A percentile compares a stretch with the other conserved stretches of the same genome.
phyloP scores from a whole-genome alignment of 257 asterid genomes.

The Paulownia fortunei region DNA sequence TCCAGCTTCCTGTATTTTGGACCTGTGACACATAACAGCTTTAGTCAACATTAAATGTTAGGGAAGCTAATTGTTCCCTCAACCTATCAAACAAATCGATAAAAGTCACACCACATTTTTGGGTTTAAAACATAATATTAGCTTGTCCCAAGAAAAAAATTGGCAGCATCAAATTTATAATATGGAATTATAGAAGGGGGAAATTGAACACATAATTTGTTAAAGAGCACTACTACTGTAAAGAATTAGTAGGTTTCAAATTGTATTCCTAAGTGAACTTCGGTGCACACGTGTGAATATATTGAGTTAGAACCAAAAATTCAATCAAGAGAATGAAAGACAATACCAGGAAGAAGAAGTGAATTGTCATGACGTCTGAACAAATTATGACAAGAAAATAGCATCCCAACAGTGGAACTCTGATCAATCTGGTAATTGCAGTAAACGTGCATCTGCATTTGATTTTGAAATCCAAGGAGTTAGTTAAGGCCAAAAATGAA shows the following conservation, averaged over 20 bases:
- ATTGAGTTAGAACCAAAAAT: neutral
- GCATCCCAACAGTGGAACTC: slow-evolving; percentile 84
- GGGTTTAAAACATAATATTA: too few relatives aligned
- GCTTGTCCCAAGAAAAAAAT: too few relatives aligned
- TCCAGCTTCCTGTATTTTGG: slow-evolving; percentile 95
- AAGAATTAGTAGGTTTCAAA: neutral
- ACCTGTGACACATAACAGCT: slow-evolving; percentile 56
- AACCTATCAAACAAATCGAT: neutral
- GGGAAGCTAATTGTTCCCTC: neutral
- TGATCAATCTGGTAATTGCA: slow-evolving; percentile 77
- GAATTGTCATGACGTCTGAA: slow-evolving; percentile 95
- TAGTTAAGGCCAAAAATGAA: neutral
- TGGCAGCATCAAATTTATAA: too few relatives aligned
- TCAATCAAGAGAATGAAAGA: neutral
- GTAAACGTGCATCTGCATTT: slow-evolving; percentile 83
- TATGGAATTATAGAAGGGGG: too few relatives aligned
- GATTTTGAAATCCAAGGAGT: slow-evolving; percentile 4
- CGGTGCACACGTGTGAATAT: neutral
- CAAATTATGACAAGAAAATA: slow-evolving; percentile 91
- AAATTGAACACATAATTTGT: too few relatives aligned
- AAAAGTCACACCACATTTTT: too few relatives aligned
- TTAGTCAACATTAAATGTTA: neutral
- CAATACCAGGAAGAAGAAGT: slow-evolving; percentile 96
- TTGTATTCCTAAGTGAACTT: neutral
- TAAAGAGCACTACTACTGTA: too few relatives aligned